Evolutionary conservation across 2,329 filamentous ascomycete genomes (phyloP), one percentile per base, ranked within the genome.

Genomic region (Allantophomopsis cytisporea): DNA sequence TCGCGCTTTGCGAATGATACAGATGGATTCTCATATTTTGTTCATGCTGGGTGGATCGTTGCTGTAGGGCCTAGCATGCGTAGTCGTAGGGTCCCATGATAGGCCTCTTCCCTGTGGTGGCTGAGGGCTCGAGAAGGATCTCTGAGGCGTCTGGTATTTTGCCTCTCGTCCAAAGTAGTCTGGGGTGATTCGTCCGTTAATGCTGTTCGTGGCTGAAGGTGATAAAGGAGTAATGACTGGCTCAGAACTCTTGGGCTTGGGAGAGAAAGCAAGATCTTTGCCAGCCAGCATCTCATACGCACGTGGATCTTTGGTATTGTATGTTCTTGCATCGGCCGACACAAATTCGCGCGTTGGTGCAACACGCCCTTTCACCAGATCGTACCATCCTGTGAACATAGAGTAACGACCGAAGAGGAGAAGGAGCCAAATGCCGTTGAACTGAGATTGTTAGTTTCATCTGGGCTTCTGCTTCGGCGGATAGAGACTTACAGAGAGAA

Each of bases 321-420:
- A 68, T 50, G 63, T 55, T 39, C 60, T 60, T 44, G 73, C 72
- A 55, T 95, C 89, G 35, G 83, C 79, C 31, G 85, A 93, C 46
- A 94, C 83, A 51, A 95, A 96, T 58, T 96, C 89, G 50, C 76
- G 74, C 54, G 81, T 75, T 43, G 63, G 60, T 47, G 60, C 65
- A 39, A 65, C 62, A 30, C 55, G 58, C 16, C 62, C 59, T 40
- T 58, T 63, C 47, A 78, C 58, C 33, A 88, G 61, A 18, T 93
- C 78, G 33, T 66, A 49, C 91, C 91, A 98, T 45, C 83, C 91
- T 3, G 68, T 72, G 40, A 93, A 66, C 79, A 96, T 93, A n/a
- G 83, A 80, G 57, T 74, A 77, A 39, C 88, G 80, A 31, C 83
- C 81, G 23, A 95, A 74, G 42, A 96, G 74, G 40, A 94, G 60